Base-by-base conservation (phyloP, 768 basidiomycete species). In the Rhodotorula taiwanensis region DNA sequence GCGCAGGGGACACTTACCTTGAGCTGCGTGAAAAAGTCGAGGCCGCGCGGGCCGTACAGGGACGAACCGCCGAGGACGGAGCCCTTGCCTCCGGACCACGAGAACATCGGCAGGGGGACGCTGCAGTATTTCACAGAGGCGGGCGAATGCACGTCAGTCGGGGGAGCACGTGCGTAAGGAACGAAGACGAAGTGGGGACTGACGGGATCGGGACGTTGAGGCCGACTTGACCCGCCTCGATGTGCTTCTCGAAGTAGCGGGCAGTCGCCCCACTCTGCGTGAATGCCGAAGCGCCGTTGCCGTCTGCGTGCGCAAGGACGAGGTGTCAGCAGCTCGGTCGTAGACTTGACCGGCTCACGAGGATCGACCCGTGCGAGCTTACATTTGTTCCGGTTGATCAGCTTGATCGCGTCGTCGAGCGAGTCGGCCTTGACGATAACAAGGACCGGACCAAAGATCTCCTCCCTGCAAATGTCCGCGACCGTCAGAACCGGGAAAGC, bases 251-350 rank as follows among this genome's bases (percentile, higher is more conserved):
- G 66, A 95, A 99, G 76, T 87, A 89, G 59, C 94, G 84, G 23
- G 92, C 94, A 11, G 91, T 90, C 39, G 94, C 89, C 21, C 94
- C 95, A 20, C 87, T 89, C 77, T 95, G 89, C 27, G 94, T 99
- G 76, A 97, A 98, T 74, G 95, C 89, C 27, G 91, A 88, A 34
- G 92, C 84, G 34, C 94, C 94, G 71, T 98, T 98, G 13, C 94
- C 78, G 65, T 72, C 75, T 76, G 65, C 5, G 6, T 3, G 30
- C 6, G 14, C 20, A 39, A 33, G n/a, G n/a, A n/a, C n/a, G n/a
- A n/a, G n/a, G n/a, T n/a, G n/a, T n/a, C n/a, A n/a, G n/a, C n/a
- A n/a, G n/a, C n/a, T n/a, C n/a, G n/a, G n/a, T n/a, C n/a, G 27
- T 25, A 23, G 45, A 39, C 34, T 34, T 14, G 52, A n/a, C 39